These are phyloP conservation scores for Phytopythium ostracodes DNA, from an alignment of 352 stramenopile species.

Conservation along the genomic window DNA sequence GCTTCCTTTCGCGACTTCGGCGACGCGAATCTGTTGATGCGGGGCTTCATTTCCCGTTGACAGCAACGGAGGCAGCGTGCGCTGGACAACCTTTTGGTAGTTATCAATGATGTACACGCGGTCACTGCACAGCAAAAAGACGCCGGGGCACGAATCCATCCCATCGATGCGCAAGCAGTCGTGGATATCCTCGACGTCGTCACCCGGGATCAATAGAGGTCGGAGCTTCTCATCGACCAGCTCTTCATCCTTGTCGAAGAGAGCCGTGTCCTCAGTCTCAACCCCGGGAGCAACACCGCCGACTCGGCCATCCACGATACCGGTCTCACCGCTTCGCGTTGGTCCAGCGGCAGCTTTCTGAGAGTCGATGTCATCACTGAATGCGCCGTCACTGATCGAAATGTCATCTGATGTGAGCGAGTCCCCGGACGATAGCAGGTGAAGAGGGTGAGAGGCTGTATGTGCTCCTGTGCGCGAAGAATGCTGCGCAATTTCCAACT, in stretches of 20 bases:
- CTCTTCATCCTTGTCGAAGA: slow-evolving; percentile 20
- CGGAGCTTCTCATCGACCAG: slow-evolving; percentile 63
- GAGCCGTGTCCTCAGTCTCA: background rate
- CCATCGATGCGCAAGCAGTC: slow-evolving; percentile 72
- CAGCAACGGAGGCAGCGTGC: slow-evolving; percentile 1
- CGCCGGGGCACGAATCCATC: slow-evolving; percentile 71
- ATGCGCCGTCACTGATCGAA: background rate
- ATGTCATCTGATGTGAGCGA: slow-evolving; percentile 5
- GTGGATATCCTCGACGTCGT: slow-evolving; percentile 63
- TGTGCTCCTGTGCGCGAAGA: background rate
- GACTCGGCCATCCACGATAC: background rate
- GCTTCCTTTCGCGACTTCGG: slow-evolving; percentile 44
- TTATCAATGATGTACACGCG: slow-evolving; percentile 76
- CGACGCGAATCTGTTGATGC: slow-evolving; percentile 27
- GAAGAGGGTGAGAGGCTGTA: background rate
- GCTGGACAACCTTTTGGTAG: slow-evolving; percentile 41
- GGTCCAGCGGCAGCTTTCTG: background rate
- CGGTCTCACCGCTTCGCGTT: background rate
- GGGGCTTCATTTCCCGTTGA: background rate
- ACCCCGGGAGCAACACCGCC: background rate
- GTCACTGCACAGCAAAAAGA: slow-evolving; percentile 65
- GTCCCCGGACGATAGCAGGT: slow-evolving; percentile 2
- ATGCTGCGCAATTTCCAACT: background rate
- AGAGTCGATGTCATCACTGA: background rate
- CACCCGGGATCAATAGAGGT: slow-evolving; percentile 54